Evolutionary conservation across 495 filamentous ascomycete species (phyloP), one percentile per base, ranked within the genome.

Genomic region (Tuber borchii): DNA sequence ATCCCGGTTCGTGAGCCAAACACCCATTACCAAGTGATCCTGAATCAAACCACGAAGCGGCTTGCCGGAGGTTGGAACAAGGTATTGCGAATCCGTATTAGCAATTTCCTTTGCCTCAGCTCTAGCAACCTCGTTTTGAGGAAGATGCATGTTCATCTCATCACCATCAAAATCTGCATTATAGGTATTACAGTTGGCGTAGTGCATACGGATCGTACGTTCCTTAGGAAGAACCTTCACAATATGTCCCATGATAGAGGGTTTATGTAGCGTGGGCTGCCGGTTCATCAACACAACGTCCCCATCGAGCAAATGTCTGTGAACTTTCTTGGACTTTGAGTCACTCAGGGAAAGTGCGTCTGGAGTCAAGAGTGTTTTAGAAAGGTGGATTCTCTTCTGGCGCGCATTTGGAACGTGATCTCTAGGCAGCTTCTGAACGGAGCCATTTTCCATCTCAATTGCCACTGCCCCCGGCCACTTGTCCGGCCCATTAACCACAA

Each of bases 121-220:
- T 75, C 95, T 88, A 39, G 95, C 96, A 82, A 97, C 86, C 83
- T 97, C 96, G 80, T 96, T 97, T 79, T 99, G 96, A 16, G 96
- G 96, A 83, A 99, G 97, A 84, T 99, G 96, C 95, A 99, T 97
- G 84, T 99, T 99, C 96, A 99, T 99, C 85, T 99, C 96, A 81
- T 99, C 96, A 83, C 96, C 96, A 83, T 99, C 96, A 84, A 98
- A 99, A 88, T 99, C 96, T n/a, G 96, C 96, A 80, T 99, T 99
- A 87, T 99, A 99, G 17, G 96, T 97, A 83, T 97, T 98, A 84
- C 95, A 97, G 84, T 99, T 99, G 75, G 96, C 95, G 85, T 99
- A 99, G 86, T 98, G 96, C 95, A 99, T 97, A 75, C 96, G 94
- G 82, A 99, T 94, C 0, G 95, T 97, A 84, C 95, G 94, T 83